Percentiles rank a stretch among this genome's conserved stretches.
These are phyloP conservation scores for Cyberlindnera euphorbiae DNA, from an alignment of 805 yeast species.

Conservation along the genomic window DNA sequence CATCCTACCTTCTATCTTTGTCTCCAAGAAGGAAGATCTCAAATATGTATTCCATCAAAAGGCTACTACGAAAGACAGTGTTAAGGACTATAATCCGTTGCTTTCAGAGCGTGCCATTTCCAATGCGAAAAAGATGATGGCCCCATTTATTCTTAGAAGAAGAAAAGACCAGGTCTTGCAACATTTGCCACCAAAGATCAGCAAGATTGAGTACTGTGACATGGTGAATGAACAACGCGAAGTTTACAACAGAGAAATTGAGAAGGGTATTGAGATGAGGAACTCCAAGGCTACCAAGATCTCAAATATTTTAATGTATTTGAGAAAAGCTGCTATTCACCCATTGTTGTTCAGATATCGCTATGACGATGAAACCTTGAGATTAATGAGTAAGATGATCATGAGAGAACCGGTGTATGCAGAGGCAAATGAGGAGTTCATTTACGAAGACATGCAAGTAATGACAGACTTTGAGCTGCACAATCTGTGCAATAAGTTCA, in stretches of 20 bases:
- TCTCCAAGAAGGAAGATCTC: constrained; percentile 76
- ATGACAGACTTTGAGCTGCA: constrained; percentile 92
- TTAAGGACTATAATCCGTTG: constrained; percentile 64
- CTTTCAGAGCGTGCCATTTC: constrained; percentile 86
- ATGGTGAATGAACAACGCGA: constrained; percentile 47
- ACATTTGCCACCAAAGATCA: constrained; percentile 77
- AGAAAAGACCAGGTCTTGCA: constrained; percentile 87
- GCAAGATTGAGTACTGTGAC: constrained; percentile 59
- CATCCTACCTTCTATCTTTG: constrained; percentile 79
- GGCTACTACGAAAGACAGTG: constrained; percentile 57
- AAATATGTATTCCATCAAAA: constrained; percentile 82
- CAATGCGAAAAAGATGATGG: constrained; percentile 97
- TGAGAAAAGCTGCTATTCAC: constrained; percentile 90
- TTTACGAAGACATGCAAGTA: constrained; percentile 89
- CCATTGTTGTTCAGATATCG: constrained; percentile 75
- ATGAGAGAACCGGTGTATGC: constrained; percentile 75
- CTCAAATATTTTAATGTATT: constrained; percentile 76
- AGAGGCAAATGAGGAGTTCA: constrained; percentile 68
- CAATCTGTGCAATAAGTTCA: constrained; percentile 66
- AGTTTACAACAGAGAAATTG: constrained; percentile 60
- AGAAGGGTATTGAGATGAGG: constrained; percentile 31
- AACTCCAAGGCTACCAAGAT: constrained; percentile 31
- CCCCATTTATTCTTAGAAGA: constrained; percentile 92
- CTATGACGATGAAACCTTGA: constrained; percentile 52
- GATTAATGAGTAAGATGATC: constrained; percentile 70